Conservation (phyloP, 2,329 filamentous ascomycete genomes). For the Chlorencoelia australis region DNA sequence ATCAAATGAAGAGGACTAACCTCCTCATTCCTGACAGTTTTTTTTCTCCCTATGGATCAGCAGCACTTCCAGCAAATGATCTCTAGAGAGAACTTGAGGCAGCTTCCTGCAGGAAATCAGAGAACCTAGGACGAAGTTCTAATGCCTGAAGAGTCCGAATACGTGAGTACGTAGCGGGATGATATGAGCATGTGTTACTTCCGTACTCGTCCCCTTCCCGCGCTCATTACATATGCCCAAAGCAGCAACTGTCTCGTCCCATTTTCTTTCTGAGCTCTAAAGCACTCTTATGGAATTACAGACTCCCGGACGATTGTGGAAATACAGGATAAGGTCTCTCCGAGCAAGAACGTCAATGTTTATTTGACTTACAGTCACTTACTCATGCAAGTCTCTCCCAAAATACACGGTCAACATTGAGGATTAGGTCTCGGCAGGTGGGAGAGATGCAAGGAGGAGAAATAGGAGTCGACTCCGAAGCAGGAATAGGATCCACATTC, state of each 20-base stretch:
- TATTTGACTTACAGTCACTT: conserved; percentile 58
- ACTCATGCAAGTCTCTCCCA: conserved; percentile 62
- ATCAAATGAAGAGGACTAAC: too few relatives aligned
- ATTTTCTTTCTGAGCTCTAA: too few relatives aligned
- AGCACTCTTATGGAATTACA: too few relatives aligned
- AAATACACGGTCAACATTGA: conserved; percentile 71
- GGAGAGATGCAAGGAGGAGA: conserved; percentile 73
- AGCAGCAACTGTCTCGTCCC: too few relatives aligned
- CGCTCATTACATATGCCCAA: too few relatives aligned
- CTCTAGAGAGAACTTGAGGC: conserved; percentile 12
- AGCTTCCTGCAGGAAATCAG: conserved; percentile 1
- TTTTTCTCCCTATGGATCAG: too few relatives aligned
- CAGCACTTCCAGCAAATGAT: conserved; percentile 22
- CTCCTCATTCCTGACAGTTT: too few relatives aligned
- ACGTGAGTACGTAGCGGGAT: conserved; percentile 4
- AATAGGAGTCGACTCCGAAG: conserved; percentile 61
- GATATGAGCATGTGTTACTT: not conserved
- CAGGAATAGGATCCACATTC: conserved; percentile 63
- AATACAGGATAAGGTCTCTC: conserved; percentile 20
- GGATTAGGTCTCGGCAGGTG: conserved; percentile 68
- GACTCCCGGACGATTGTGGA: not conserved
- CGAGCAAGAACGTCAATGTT: conserved; percentile 1
- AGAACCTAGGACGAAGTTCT: conserved; percentile 2
- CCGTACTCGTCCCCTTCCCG: conserved; percentile 1
- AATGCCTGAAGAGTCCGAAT: conserved; percentile 1